Evolutionary conservation across 768 basidiomycete species (phyloP).

Genomic region (Suillus fuscotomentosus): DNA sequence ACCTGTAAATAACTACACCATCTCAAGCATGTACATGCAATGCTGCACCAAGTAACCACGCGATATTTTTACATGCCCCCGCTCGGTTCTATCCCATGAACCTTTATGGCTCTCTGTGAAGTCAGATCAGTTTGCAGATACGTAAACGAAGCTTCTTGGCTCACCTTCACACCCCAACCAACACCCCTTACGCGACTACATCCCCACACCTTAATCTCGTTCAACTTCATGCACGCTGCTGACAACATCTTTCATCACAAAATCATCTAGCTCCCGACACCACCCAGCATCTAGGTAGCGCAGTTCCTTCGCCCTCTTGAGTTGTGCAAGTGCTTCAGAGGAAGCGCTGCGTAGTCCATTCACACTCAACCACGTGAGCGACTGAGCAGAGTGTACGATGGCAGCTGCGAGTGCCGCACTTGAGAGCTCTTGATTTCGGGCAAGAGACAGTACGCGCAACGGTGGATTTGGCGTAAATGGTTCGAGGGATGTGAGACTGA

Average conservation of each 20-base stretch:
- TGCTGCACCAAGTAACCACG: slow-evolving; percentile 28
- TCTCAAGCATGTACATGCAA: slow-evolving; percentile 36
- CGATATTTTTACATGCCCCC: slow-evolving; percentile 13
- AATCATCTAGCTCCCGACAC: slow-evolving; percentile 83
- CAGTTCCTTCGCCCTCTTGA: slow-evolving; percentile 40
- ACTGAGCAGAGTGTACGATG: slow-evolving; percentile 63
- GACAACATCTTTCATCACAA: slow-evolving; percentile 69
- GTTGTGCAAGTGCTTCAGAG: slow-evolving; percentile 42
- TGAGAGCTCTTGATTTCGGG: slow-evolving; percentile 58
- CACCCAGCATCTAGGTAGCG: slow-evolving; percentile 76
- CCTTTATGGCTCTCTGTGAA: slow-evolving; percentile 23
- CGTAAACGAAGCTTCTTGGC: slow-evolving; percentile 9
- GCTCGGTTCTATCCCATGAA: slow-evolving; percentile 42
- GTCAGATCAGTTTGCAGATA: slow-evolving; percentile 1
- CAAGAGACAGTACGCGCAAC: slow-evolving; percentile 54
- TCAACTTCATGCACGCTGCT: slow-evolving; percentile 40
- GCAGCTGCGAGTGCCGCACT: slow-evolving; percentile 57
- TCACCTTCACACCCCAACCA: slow-evolving; percentile 46
- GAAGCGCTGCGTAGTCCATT: slow-evolving; percentile 74
- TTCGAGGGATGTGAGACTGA: neutral
- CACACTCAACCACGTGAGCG: slow-evolving; percentile 62
- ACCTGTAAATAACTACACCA: slow-evolving; percentile 30
- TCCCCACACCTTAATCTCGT: slow-evolving; percentile 53
- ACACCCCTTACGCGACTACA: slow-evolving; percentile 47
- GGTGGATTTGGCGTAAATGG: slow-evolving; percentile 38